Conservation (phyloP, 495 filamentous ascomycete species). For the Bombardia bombarda region DNA sequence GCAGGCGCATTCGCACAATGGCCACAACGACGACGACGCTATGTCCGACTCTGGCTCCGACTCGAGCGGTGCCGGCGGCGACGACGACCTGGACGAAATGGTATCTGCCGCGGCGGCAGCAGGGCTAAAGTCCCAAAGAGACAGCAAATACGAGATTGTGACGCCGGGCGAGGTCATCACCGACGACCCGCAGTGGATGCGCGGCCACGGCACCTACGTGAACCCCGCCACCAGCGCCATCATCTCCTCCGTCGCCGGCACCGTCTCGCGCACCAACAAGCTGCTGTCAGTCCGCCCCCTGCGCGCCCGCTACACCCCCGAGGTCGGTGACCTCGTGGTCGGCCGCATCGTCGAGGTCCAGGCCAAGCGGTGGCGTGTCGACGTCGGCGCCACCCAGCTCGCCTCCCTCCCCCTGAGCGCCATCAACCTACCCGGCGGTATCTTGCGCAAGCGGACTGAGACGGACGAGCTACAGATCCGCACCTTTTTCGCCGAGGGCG, state of each 20-base stretch:
- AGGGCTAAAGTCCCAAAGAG: neutral
- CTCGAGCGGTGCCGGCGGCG: slow-evolving; percentile 28
- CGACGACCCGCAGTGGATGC: slow-evolving; percentile 93
- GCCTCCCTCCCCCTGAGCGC: slow-evolving; percentile 74
- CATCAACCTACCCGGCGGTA: slow-evolving; percentile 93
- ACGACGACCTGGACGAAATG: slow-evolving; percentile 48
- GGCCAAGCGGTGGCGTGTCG: slow-evolving; percentile 83
- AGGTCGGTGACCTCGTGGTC: slow-evolving; percentile 92
- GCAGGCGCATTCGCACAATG: slow-evolving; percentile 7
- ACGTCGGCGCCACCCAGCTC: slow-evolving; percentile 75
- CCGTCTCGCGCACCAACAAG: slow-evolving; percentile 86
- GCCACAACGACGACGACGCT: no score
- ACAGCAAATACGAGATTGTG: slow-evolving; percentile 43
- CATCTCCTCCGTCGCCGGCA: slow-evolving; percentile 79
- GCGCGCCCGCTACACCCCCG: slow-evolving; percentile 87
- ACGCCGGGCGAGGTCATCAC: slow-evolving; percentile 89
- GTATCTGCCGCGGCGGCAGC: slow-evolving; percentile 21
- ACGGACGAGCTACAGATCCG: slow-evolving; percentile 95
- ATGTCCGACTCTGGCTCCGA: slow-evolving; percentile 30
- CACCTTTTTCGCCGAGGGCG: slow-evolving; percentile 85
- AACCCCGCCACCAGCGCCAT: slow-evolving; percentile 56
- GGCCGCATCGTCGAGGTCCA: slow-evolving; percentile 92
- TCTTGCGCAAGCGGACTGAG: slow-evolving; percentile 79
- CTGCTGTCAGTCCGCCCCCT: slow-evolving; percentile 83
- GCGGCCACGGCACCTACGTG: slow-evolving; percentile 78